Evolutionary conservation across 2,329 filamentous ascomycete genomes (phyloP).

Genomic region (Berkeleyomyces rouxiae): DNA sequence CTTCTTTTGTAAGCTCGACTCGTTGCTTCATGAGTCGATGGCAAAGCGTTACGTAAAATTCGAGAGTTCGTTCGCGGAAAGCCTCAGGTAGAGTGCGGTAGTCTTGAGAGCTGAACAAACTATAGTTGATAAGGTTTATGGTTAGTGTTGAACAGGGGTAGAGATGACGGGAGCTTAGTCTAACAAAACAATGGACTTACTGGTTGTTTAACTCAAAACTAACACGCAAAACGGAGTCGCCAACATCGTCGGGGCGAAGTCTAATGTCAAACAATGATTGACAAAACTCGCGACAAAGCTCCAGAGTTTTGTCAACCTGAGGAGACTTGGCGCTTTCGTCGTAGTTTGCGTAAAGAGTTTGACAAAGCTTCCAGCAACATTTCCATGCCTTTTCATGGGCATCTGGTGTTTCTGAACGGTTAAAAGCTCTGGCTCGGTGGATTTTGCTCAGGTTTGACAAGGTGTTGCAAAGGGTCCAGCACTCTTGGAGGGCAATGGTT

Average conservation of each 20-base stretch:
- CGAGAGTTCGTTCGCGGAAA: constrained; percentile 76
- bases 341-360: constrained; percentile 68
- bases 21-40: constrained; percentile 94
- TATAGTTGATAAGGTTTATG: constrained; percentile 17
- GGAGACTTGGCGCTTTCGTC: constrained; percentile 51
- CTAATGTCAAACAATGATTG: constrained; percentile 80
- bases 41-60: constrained; percentile 88
- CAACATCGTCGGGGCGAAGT: constrained; percentile 56
- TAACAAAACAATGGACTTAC: constrained; percentile 25
- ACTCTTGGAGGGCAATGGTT: constrained; percentile 66
- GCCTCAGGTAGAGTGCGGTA: constrained; percentile 60
- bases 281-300: constrained; percentile 82
- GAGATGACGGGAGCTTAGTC: not conserved
- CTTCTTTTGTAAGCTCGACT: constrained; percentile 60
- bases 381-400: constrained; percentile 82
- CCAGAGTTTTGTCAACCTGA: constrained; percentile 54
- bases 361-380: constrained; percentile 84
- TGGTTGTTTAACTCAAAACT: constrained; percentile 95
- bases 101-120: constrained; percentile 80
- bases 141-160: not conserved
- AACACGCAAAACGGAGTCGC: constrained; percentile 76
- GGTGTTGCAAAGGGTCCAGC: constrained; percentile 89
- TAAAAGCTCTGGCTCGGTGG: constrained; percentile 65
- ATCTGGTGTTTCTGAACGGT: constrained; percentile 54
- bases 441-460: constrained; percentile 70